Base-by-base conservation (phyloP, 2,329 filamentous ascomycete species). In the Colletotrichum tamarilloi region DNA sequence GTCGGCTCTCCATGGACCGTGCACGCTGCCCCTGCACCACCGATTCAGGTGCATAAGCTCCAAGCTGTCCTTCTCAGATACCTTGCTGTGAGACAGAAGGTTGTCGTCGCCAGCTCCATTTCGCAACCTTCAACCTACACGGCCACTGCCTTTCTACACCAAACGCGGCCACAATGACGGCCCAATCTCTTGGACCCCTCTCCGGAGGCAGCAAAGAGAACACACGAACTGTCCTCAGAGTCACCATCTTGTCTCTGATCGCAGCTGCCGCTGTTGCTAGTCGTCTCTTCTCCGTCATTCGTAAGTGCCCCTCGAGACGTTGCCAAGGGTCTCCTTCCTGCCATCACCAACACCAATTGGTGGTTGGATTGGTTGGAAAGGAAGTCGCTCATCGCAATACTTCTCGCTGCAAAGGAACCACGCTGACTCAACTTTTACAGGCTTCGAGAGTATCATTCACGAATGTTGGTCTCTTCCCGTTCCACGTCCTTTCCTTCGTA, bases 361-460 rank as follows among this genome's bases (percentile, higher is more conserved):
- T 42, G 35, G 4, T 46, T n/a, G 22, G 7, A 11, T n/a, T 1
- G 72, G 38, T 32, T 16, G 22, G 7, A 14, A 24, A 12, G 68
- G 52, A 22, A 57, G 26, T 24, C 28, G 19, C 35, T 14, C 19
- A 62, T 72, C 56, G 35, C 1, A 24, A 24, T 22, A 7, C 22
- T n/a, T 32, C 59, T 11, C 38, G 59, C 22, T 24, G 24, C 12
- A 46, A 22, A 42, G 55, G 14, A 56, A 52, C 32, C 68, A 63
- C 77, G 76, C 83, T 84, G 82, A 85, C 77, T 30, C 19, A 26
- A 52, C 30, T 69, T 67, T 68, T 24, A 14, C 79, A 96, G 94
- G 94, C 78, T 99, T 99, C 82, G 97, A 99, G 87, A 98, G 95
- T 86, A 99, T 99, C 81, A 99, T 99, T 81, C 97, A 99, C 89